These are phyloP conservation scores for Malus asiatica DNA, from an alignment of 306 rosid genomes.

Conservation along the genomic window DNA sequence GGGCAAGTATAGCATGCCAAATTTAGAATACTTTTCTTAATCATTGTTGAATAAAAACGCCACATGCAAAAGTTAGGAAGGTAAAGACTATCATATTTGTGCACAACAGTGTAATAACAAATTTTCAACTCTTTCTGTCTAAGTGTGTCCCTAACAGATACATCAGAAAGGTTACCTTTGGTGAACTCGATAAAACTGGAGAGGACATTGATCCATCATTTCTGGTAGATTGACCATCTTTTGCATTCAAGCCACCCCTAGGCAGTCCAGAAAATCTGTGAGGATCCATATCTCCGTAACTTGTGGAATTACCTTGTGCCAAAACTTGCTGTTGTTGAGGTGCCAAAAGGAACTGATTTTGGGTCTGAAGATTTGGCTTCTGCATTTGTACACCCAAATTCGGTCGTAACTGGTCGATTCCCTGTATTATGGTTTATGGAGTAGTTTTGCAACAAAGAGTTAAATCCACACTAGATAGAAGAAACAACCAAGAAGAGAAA, in stretches of 20 bases:
- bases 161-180: conserved; percentile 42
- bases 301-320: conserved; percentile 62
- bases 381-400: conserved; percentile 76
- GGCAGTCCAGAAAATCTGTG: conserved; percentile 46
- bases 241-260: conserved; percentile 56
- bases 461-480: not conserved
- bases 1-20: not conserved
- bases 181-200: conserved; percentile 80
- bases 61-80: not conserved
- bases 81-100: not conserved
- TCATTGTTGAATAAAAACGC: not conserved
- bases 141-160: not conserved
- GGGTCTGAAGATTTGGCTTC: conserved; percentile 67
- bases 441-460: not conserved
- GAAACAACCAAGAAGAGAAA: not conserved
- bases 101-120: not conserved
- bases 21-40: not conserved
- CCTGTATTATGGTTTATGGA: conserved; percentile 37
- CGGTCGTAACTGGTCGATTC: conserved; percentile 73
- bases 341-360: conserved; percentile 75
- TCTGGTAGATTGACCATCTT: conserved; percentile 60
- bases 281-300: conserved; percentile 74
- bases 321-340: conserved; percentile 63
- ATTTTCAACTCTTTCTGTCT: not conserved
- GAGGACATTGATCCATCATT: conserved; percentile 81